Evolutionary conservation across 2,329 filamentous ascomycete species (phyloP), one percentile per base, ranked within the genome.

Genomic region (Anthostomella pinea): DNA sequence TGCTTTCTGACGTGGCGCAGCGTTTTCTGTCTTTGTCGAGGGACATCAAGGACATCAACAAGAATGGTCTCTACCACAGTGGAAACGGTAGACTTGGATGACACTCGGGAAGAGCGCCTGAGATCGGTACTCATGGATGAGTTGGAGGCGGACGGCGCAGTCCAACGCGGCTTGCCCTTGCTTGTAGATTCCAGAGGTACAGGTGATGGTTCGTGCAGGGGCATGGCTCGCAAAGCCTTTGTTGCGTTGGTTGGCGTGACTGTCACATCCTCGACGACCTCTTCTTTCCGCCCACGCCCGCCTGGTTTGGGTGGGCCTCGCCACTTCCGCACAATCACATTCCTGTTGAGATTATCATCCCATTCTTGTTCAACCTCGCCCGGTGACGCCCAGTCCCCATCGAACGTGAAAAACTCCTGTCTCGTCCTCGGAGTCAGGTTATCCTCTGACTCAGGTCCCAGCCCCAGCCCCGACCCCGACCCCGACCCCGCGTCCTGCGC

Each of bases 1-100:
- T 76, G 71, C 51, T 82, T 83, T 47, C 69, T 75, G 8, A 80
- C 72, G 54, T 83, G 79, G 4, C 80, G 72, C 40, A 84, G 58
- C 6, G 77, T 83, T 50, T 72, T 71, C 38, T 64, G 69, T 29
- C 68, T 68, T 33, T 65, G 69, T 10, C 69, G 67, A 20, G 65
- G 59, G 1, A 62, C 62, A 26, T 77, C 72, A n/a, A 81, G 59
- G 1, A 62, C 62, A 26, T 77, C 72, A n/a, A 81, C 64, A 22
- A 81, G 58, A 29, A 79, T 66, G 4, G 76, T 77, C 52, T 77
- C 77, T 8, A 81, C 67, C 4, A 80, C 66, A 0, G 76, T 76
- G 11, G 78, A 80, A 2, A 67, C 63, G 1, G 65, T 69, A 13
- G 77, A 81, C 38, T 64, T 72, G 2, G 68, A 68, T 6, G 77